Percentiles rank a stretch among this genome's conserved stretches.
Conservation (phyloP, 2,329 filamentous ascomycete genomes). For the Tolypocladium guangdongense region DNA sequence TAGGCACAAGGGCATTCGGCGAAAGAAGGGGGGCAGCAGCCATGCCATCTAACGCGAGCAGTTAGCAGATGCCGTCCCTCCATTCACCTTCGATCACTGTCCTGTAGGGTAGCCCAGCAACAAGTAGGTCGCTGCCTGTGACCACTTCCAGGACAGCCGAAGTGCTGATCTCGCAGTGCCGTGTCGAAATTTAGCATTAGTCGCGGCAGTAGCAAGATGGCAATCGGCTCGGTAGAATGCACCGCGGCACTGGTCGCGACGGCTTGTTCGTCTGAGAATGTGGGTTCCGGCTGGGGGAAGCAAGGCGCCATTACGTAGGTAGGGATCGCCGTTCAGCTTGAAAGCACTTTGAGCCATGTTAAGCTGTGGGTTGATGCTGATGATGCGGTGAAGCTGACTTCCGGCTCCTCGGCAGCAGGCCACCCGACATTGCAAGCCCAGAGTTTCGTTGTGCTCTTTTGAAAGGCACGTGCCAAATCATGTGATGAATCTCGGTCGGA, state of each 20-base stretch:
- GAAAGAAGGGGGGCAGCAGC: not conserved
- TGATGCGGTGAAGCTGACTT: not conserved
- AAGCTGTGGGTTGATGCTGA: not conserved
- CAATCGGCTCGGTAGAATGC: not conserved
- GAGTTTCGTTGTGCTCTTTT: not conserved
- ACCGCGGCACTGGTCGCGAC: not conserved
- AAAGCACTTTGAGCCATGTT: too few species aligned
- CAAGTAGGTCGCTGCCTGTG: not conserved
- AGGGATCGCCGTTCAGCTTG: not conserved
- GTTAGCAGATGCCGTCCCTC: not conserved
- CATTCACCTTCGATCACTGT: not conserved
- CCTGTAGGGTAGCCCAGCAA: not conserved
- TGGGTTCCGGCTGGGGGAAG: too few species aligned
- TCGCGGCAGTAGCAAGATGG: not conserved
- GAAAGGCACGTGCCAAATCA: slow-evolving; percentile 18
- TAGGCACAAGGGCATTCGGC: not conserved
- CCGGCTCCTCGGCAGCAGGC: not conserved
- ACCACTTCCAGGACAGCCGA: not conserved
- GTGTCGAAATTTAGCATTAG: not conserved
- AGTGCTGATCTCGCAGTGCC: not conserved
- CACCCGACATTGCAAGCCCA: not conserved
- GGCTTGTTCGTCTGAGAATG: not conserved
- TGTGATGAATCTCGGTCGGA: slow-evolving; percentile 24
- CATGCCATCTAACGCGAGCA: not conserved
- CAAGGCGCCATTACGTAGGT: too few species aligned